A percentile compares a stretch with the other conserved stretches of the same genome.
phyloP scores from a whole-genome alignment of 2,329 filamentous ascomycete species.

The Colletotrichum noveboracense region DNA sequence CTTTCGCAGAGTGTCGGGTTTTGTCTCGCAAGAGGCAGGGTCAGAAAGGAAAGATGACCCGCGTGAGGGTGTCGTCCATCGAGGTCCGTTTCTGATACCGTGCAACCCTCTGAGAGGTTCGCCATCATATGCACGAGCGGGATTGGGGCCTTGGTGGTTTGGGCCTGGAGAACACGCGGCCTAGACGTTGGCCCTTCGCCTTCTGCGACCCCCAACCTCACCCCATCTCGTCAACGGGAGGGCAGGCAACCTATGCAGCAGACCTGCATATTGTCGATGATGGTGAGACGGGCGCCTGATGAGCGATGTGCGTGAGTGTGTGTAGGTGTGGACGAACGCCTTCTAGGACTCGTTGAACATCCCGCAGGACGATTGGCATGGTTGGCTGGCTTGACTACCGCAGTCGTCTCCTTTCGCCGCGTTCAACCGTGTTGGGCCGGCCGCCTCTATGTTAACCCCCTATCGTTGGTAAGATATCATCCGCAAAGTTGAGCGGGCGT shows the following conservation, averaged over 20 bases:
- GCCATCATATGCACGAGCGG: background rate
- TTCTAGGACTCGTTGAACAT: background rate
- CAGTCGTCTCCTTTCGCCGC: background rate
- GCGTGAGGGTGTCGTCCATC: slow-evolving; percentile 1
- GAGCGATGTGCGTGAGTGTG: background rate
- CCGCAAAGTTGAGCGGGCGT: background rate
- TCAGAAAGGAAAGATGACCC: background rate
- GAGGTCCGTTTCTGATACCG: background rate
- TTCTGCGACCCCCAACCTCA: background rate
- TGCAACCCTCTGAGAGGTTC: background rate
- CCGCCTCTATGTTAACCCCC: background rate
- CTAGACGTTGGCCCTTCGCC: background rate
- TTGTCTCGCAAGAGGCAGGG: background rate
- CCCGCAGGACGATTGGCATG: background rate
- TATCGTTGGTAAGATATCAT: background rate
- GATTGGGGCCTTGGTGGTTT: background rate
- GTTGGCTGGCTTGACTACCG: background rate
- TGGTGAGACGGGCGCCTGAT: background rate
- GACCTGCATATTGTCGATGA: background rate
- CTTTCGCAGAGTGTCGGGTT: background rate
- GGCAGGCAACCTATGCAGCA: background rate
- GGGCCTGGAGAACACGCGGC: background rate
- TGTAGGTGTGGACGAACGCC: background rate
- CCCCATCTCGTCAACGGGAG: background rate
- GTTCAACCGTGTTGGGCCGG: background rate